Conservation (phyloP, 2,329 filamentous ascomycete species). For the Ceratocystis lukuohia region DNA sequence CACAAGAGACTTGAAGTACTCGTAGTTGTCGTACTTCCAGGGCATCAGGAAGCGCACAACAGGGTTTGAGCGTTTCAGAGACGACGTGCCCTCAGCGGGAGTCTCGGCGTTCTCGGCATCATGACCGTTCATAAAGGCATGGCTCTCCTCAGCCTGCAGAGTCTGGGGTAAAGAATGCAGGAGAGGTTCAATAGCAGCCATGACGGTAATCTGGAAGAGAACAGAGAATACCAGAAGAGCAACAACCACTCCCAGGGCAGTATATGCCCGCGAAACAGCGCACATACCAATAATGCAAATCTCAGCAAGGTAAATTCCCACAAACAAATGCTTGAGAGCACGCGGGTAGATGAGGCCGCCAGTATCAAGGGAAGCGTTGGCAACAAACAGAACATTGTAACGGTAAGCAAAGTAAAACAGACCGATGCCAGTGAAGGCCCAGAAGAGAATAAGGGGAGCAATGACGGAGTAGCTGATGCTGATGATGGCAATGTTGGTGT, state of each 20-base stretch:
- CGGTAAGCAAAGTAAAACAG: constrained; percentile 76
- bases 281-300: constrained; percentile 74
- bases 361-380: constrained; percentile 67
- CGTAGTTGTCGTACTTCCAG: constrained; percentile 61
- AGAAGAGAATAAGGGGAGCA: constrained; percentile 67
- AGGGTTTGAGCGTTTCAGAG: constrained; percentile 10
- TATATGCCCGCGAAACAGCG: constrained; percentile 50
- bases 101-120: constrained; percentile 21
- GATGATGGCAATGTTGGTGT: constrained; percentile 61
- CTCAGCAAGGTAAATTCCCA: constrained; percentile 68
- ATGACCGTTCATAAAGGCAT: constrained; percentile 28
- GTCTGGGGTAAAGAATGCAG: constrained; percentile 59
- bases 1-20: constrained; percentile 54
- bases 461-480: constrained; percentile 72
- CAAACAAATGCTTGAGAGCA: constrained; percentile 73
- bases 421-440: constrained; percentile 61
- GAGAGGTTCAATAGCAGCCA: constrained; percentile 55
- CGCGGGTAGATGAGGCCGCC: constrained; percentile 79
- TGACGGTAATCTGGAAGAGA: constrained; percentile 62
- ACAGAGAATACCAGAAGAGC: constrained; percentile 62
- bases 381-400: constrained; percentile 77
- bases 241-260: constrained; percentile 62
- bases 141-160: constrained; percentile 30
- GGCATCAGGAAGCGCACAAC: constrained; percentile 45
- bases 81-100: constrained; percentile 20